Evolutionary conservation across 192 early-diverging fungal species (phyloP).

Genomic region (Mortierella antarctica): DNA sequence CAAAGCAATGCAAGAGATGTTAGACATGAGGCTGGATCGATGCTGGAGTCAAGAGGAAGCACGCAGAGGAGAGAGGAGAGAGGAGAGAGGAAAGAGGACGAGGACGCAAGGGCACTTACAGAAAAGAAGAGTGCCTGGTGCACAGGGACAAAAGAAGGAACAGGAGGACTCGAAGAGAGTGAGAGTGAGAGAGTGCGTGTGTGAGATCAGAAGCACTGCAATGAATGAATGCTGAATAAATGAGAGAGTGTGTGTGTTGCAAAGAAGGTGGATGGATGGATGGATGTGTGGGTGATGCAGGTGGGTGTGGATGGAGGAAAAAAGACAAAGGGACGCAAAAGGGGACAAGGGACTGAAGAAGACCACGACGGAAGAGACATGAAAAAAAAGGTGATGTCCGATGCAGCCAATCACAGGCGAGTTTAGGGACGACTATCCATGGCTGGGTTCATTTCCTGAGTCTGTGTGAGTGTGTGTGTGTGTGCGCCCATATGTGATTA

Average conservation of each 20-base stretch:
- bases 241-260: no score
- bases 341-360: no score
- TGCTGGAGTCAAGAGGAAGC: neutral
- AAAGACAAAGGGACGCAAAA: neutral
- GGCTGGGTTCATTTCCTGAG: no score
- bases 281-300: neutral
- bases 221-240: no score
- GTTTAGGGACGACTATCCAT: neutral
- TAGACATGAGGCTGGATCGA: neutral
- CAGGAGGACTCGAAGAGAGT: neutral
- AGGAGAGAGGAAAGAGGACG: neutral
- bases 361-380: no score
- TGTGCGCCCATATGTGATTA: no score
- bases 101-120: neutral
- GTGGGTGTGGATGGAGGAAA: neutral
- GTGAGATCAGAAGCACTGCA: no score
- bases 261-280: neutral
- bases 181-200: neutral
- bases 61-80: neutral
- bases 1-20: neutral
- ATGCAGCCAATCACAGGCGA: constrained; percentile 21
- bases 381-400: constrained; percentile 29
- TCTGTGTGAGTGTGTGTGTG: no score
- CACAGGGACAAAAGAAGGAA: neutral
- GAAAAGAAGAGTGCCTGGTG: neutral